Conservation (phyloP, 2,329 filamentous ascomycete species). For the Diaporthe citri region DNA sequence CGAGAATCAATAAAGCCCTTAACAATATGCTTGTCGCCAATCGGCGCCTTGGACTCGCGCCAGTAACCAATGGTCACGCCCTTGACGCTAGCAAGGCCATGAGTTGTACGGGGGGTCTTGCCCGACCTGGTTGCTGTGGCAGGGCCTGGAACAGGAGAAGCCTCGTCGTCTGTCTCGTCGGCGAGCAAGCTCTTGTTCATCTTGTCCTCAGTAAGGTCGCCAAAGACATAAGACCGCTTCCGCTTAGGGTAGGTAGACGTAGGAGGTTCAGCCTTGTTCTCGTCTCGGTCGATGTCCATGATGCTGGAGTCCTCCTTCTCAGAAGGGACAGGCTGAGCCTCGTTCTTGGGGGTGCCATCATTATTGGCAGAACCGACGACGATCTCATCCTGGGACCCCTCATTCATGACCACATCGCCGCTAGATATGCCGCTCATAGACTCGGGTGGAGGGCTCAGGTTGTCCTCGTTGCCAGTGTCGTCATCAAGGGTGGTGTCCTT, state of each 20-base stretch:
- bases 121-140: constrained; percentile 36
- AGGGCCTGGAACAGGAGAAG: constrained; percentile 34
- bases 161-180: constrained; percentile 47
- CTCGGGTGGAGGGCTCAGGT: constrained; percentile 60
- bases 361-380: constrained; percentile 58
- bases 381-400: constrained; percentile 64
- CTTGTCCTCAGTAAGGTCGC: constrained; percentile 63
- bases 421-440: constrained; percentile 56
- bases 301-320: constrained; percentile 52
- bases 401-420: constrained; percentile 48
- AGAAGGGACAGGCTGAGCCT: constrained; percentile 52
- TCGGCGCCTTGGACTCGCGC: constrained; percentile 67
- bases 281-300: constrained; percentile 23
- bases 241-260: constrained; percentile 61
- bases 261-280: background rate
- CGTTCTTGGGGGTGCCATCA: constrained; percentile 54
- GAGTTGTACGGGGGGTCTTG: constrained; percentile 44
- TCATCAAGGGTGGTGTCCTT: constrained; percentile 49
- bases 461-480: constrained; percentile 55
- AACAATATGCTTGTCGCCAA: constrained; percentile 67
- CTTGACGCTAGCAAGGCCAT: constrained; percentile 53
- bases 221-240: constrained; percentile 65
- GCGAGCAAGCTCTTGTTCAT: constrained; percentile 53
- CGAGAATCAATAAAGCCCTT: constrained; percentile 73
- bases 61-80: constrained; percentile 69